Evolutionary conservation across 768 basidiomycete species (phyloP).

Genomic region (Kwoniella pini): DNA sequence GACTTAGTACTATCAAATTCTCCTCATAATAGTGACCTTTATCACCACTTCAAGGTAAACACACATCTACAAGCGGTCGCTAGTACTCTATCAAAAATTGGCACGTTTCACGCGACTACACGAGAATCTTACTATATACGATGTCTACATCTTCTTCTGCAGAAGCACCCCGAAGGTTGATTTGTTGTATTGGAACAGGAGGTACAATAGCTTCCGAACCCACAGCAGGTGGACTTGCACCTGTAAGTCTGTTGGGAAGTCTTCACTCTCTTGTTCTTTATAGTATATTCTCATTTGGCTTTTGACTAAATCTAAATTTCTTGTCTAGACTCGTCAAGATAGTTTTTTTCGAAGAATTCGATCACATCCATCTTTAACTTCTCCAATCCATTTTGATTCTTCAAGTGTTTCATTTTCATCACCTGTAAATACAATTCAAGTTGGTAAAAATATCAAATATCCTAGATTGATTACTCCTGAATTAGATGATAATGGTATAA

Average conservation of each 20-base stretch:
- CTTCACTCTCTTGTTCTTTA: neutral
- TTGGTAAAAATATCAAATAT: conserved; percentile 34
- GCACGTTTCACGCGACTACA: too few relatives aligned
- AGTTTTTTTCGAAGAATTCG: conserved; percentile 44
- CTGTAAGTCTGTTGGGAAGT: conserved; percentile 22
- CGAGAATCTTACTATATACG: too few relatives aligned
- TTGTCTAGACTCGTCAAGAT: conserved; percentile 39
- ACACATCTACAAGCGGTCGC: too few relatives aligned
- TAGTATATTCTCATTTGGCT: neutral
- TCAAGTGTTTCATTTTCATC: conserved; percentile 20
- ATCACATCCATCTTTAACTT: conserved; percentile 36
- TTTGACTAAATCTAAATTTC: neutral
- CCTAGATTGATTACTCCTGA: conserved; percentile 38
- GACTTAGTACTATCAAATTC: too few relatives aligned
- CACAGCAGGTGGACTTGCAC: conserved; percentile 35
- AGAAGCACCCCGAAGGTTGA: conserved; percentile 1
- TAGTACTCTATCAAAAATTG: too few relatives aligned
- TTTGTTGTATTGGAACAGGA: conserved; percentile 42
- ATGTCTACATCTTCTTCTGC: too few relatives aligned
- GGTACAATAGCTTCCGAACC: conserved; percentile 49
- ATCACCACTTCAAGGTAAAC: too few relatives aligned
- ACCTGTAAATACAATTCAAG: conserved; percentile 24
- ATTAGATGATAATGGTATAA: conserved; percentile 34
- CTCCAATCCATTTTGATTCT: conserved; percentile 11
- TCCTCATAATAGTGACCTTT: too few relatives aligned